These are phyloP conservation scores for Celoporthe dispersa DNA, from an alignment of 2,329 filamentous ascomycete species.

Conservation along the genomic window DNA sequence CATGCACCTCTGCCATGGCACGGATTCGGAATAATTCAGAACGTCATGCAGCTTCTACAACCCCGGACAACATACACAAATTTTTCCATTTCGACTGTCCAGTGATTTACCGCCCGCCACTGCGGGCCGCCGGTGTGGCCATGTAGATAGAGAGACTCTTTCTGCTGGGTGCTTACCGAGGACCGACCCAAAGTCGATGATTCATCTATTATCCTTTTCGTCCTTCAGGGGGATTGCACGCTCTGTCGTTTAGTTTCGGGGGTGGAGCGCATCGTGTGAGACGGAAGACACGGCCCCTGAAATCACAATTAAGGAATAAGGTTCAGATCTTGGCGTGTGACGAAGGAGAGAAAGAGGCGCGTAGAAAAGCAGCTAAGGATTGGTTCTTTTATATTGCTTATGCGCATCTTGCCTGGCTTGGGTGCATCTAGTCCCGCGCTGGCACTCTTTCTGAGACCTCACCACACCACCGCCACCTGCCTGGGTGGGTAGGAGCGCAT, in stretches of 20 bases:
- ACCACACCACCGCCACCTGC: neutral
- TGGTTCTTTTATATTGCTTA: neutral
- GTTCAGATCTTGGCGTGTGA: neutral
- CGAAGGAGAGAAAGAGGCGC: neutral
- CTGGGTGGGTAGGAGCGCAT: neutral
- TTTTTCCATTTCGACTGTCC: neutral
- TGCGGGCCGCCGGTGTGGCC: neutral
- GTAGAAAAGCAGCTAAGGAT: neutral
- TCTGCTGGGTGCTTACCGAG: neutral
- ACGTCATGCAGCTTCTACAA: neutral
- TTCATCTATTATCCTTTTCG: neutral
- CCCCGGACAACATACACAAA: neutral
- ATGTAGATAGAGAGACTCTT: neutral
- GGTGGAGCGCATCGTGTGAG: neutral
- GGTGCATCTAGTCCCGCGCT: neutral
- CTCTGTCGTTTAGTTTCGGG: neutral
- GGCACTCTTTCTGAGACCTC: conserved; percentile 1
- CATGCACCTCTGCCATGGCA: neutral
- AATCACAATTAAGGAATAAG: neutral
- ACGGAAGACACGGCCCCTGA: neutral
- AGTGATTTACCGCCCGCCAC: neutral
- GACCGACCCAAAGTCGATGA: neutral
- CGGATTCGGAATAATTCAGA: neutral
- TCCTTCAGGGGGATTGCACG: neutral
- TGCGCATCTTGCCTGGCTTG: neutral